These are phyloP conservation scores for Chalara sp. DNA, from an alignment of 2,329 filamentous ascomycete species.

Conservation along the genomic window DNA sequence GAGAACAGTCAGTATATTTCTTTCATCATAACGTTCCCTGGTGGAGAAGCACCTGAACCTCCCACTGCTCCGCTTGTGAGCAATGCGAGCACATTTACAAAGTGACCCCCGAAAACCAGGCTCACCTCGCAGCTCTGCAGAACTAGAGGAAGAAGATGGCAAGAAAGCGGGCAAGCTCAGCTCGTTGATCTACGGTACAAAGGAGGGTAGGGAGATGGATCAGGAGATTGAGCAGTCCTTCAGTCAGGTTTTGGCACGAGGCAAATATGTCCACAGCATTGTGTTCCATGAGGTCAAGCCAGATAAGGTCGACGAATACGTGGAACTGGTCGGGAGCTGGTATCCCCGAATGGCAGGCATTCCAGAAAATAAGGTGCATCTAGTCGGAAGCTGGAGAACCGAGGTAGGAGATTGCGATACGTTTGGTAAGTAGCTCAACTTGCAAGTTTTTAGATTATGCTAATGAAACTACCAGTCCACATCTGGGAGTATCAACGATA, in stretches of 20 bases:
- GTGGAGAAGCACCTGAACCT: constrained; percentile 26
- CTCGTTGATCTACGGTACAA: constrained; percentile 92
- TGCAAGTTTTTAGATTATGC: no score
- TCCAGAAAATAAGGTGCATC: constrained; percentile 86
- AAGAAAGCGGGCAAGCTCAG: constrained; percentile 70
- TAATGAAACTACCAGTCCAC: constrained; percentile 57
- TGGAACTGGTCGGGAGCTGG: constrained; percentile 81
- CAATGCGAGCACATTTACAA: constrained; percentile 32
- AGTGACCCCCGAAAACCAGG: constrained; percentile 23
- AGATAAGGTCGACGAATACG: constrained; percentile 92
- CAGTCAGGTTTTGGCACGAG: constrained; percentile 86
- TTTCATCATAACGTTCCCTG: constrained; percentile 24
- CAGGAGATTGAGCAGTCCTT: constrained; percentile 95
- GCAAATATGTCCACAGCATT: constrained; percentile 98
- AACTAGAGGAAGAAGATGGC: constrained; percentile 49
- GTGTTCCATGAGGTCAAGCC: constrained; percentile 94
- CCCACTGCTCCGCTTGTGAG: constrained; percentile 33
- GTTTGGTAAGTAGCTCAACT: constrained; percentile 59
- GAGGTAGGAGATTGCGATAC: constrained; percentile 97
- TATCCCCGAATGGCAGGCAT: constrained; percentile 83
- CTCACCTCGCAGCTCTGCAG: constrained; percentile 52
- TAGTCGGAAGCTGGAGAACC: constrained; percentile 96
- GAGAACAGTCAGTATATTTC: constrained; percentile 59
- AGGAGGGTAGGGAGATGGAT: constrained; percentile 89
- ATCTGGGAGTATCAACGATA: constrained; percentile 99